Conservation (phyloP, 768 basidiomycete species). For the Mycena kentingensis region DNA sequence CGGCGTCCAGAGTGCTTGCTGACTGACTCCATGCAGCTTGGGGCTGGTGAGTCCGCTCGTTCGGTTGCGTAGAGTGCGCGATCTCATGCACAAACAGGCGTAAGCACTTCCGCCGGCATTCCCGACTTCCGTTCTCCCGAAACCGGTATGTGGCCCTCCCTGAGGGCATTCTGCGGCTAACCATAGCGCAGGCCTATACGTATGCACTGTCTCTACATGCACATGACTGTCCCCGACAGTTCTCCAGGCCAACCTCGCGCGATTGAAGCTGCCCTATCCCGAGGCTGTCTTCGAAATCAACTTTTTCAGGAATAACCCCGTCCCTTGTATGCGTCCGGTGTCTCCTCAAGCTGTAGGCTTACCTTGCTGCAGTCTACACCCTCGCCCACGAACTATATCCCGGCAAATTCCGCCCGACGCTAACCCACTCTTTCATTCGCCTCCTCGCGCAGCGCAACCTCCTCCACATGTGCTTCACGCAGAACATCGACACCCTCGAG, state of each 20-base stretch:
- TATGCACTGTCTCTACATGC: slow-evolving; percentile 28
- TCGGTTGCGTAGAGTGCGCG: background rate
- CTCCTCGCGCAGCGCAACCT: slow-evolving; percentile 70
- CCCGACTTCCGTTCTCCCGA: slow-evolving; percentile 89
- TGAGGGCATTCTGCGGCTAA: background rate
- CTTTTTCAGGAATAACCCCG: slow-evolving; percentile 79
- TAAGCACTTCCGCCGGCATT: slow-evolving; percentile 80
- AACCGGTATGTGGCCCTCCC: slow-evolving; percentile 57
- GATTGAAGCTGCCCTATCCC: slow-evolving; percentile 82
- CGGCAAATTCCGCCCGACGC: slow-evolving; percentile 84
- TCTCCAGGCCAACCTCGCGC: slow-evolving; percentile 70
- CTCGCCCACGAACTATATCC: slow-evolving; percentile 94
- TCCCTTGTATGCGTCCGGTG: slow-evolving; percentile 56
- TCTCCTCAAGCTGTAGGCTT: background rate
- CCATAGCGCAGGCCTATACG: slow-evolving; percentile 51
- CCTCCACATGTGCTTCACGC: slow-evolving; percentile 81
- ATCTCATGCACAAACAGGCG: slow-evolving; percentile 42
- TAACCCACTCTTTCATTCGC: slow-evolving; percentile 87
- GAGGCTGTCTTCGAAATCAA: slow-evolving; percentile 94
- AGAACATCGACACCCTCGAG: slow-evolving; percentile 94
- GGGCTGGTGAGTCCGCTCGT: slow-evolving; percentile 54
- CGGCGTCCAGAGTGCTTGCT: slow-evolving; percentile 2
- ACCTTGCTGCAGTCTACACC: slow-evolving; percentile 66
- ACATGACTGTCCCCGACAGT: background rate
- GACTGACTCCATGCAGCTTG: slow-evolving; percentile 45